A percentile compares a stretch with the other conserved stretches of the same genome.
phyloP scores from a whole-genome alignment of 2,329 filamentous ascomycete species.

The Cucurbitaria berberidis region DNA sequence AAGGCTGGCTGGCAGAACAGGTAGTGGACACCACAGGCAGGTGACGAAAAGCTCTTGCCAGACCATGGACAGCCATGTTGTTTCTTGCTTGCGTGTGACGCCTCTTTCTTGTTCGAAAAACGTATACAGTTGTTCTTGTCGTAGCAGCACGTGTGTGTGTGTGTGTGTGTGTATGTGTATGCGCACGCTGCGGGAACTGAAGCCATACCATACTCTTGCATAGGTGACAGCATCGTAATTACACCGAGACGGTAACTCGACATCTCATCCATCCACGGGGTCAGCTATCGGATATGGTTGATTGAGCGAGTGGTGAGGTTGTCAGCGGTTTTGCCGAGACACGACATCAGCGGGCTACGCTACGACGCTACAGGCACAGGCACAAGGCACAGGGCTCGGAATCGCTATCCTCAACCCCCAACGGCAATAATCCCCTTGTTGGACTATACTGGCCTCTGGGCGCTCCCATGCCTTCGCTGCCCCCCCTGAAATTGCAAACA shows the following conservation, averaged over 20 bases:
- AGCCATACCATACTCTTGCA: too few relatives aligned
- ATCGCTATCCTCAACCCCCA: constrained; percentile 24
- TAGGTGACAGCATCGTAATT: too few relatives aligned
- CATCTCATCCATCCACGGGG: not conserved
- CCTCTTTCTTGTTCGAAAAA: not conserved
- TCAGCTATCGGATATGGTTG: not conserved
- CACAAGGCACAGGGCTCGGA: too few relatives aligned
- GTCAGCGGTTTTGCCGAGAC: constrained; percentile 14
- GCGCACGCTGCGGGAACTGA: not conserved
- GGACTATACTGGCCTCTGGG: constrained; percentile 39
- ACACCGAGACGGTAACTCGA: too few relatives aligned
- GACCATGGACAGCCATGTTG: too few relatives aligned
- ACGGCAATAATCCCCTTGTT: constrained; percentile 20
- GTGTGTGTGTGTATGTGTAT: too few relatives aligned
- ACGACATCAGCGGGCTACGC: constrained; percentile 32
- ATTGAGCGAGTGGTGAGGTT: not conserved
- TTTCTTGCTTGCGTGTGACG: too few relatives aligned
- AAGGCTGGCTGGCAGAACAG: not conserved
- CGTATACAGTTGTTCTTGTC: not conserved
- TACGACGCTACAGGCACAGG: too few relatives aligned
- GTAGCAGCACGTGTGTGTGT: not conserved
- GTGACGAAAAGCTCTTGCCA: not conserved
- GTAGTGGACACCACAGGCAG: not conserved
- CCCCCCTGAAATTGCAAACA: constrained; percentile 11
- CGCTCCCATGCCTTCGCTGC: constrained; percentile 35